phyloP scores from a whole-genome alignment of 169 alveolate genomes.

The Plasmodium knowlesi region DNA sequence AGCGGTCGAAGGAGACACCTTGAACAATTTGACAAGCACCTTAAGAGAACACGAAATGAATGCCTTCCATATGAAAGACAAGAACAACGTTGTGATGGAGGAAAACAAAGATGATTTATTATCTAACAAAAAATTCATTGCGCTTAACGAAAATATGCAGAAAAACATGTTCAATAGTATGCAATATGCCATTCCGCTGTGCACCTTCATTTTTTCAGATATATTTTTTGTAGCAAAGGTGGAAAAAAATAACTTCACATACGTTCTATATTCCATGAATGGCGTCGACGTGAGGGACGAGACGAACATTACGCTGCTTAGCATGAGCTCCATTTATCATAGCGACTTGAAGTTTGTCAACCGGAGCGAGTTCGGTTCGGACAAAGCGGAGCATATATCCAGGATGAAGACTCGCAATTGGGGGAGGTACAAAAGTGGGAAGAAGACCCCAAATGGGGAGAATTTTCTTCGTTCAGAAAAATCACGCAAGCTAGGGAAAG shows the following conservation, averaged over 20 bases:
- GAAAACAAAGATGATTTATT: constrained; percentile 1
- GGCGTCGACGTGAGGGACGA: constrained; percentile 56
- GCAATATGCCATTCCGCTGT: constrained; percentile 64
- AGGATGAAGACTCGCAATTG: neutral
- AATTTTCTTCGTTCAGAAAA: neutral
- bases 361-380: neutral
- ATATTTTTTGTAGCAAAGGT: constrained; percentile 63
- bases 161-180: constrained; percentile 66
- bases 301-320: constrained; percentile 46
- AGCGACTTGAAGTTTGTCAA: constrained; percentile 28
- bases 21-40: constrained; percentile 13
- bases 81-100: neutral
- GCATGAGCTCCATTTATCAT: constrained; percentile 72
- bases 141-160: constrained; percentile 55
- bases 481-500: neutral
- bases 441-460: neutral
- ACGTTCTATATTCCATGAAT: constrained; percentile 57
- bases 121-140: constrained; percentile 30
- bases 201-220: constrained; percentile 40
- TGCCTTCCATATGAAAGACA: constrained; percentile 18
- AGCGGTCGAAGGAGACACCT: neutral
- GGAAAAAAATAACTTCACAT: constrained; percentile 53
- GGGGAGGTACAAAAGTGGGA: neutral
- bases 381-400: neutral
- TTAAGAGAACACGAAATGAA: constrained; percentile 43